Percentiles rank a stretch among this genome's conserved stretches.
phyloP scores from a whole-genome alignment of 1,284 basidiomycete genomes.

The Golubevia pallescens region DNA sequence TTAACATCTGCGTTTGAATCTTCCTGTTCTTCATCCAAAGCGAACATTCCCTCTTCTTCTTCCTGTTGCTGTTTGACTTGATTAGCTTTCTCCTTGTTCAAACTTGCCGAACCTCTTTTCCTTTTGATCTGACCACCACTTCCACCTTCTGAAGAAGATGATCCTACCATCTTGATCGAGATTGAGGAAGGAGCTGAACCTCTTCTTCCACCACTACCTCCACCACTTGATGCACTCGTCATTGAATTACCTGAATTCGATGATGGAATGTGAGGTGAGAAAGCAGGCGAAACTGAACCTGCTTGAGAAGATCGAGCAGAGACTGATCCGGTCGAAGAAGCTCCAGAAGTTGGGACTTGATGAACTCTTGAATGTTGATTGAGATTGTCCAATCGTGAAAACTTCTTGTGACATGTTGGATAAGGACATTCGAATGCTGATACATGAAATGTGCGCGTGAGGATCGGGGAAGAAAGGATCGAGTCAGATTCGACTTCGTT shows the following conservation, averaged over 20 bases:
- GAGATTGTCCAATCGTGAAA: slow-evolving; percentile 55
- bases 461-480: too few species aligned
- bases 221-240: background rate
- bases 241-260: background rate
- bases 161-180: background rate
- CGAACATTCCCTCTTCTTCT: background rate
- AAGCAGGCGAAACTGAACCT: background rate
- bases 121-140: background rate
- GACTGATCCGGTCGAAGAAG: slow-evolving; percentile 4
- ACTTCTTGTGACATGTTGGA: slow-evolving; percentile 47
- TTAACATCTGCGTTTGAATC: background rate
- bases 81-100: background rate
- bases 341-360: slow-evolving; percentile 8
- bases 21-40: background rate
- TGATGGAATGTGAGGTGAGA: slow-evolving; percentile 3
- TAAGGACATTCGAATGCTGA: slow-evolving; percentile 43
- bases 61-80: background rate
- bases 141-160: background rate
- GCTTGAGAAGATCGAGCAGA: background rate
- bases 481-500: too few species aligned
- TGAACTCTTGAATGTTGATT: slow-evolving; percentile 58
- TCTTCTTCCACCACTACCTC: background rate
- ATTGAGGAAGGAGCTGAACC: background rate
- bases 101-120: background rate
- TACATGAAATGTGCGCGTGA: background rate